These are phyloP conservation scores for Scheffersomyces ergatensis DNA, from an alignment of 805 yeast species.

Conservation along the genomic window DNA sequence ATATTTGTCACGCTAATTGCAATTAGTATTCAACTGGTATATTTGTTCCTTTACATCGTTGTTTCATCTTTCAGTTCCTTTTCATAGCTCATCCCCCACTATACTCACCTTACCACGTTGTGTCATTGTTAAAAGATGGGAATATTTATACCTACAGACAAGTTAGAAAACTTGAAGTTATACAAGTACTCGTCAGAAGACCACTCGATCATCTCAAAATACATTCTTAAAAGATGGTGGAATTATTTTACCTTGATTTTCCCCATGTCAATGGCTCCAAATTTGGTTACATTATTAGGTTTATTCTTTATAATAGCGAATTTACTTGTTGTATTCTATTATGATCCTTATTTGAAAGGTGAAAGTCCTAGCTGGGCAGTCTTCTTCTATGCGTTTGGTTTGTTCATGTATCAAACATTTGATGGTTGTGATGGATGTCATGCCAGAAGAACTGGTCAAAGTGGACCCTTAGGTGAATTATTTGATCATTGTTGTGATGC, in stretches of 20 bases:
- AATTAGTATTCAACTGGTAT: too few species aligned
- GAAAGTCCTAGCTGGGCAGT: slow-evolving; percentile 75
- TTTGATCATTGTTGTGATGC: slow-evolving; percentile 86
- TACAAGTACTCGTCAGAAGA: slow-evolving; percentile 78
- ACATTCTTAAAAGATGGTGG: slow-evolving; percentile 83
- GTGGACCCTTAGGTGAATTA: slow-evolving; percentile 91
- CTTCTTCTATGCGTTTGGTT: slow-evolving; percentile 71
- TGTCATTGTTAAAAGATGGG: too few species aligned
- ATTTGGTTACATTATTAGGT: slow-evolving; percentile 81
- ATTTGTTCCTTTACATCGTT: too few species aligned
- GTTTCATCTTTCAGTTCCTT: too few species aligned
- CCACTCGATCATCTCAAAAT: slow-evolving; percentile 72
- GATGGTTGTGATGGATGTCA: slow-evolving; percentile 97
- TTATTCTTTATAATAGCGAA: slow-evolving; percentile 67
- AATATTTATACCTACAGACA: slow-evolving; percentile 54
- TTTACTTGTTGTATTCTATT: slow-evolving; percentile 61
- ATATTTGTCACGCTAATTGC: too few species aligned
- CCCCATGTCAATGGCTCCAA: slow-evolving; percentile 91
- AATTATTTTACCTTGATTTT: slow-evolving; percentile 64
- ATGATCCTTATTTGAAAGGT: slow-evolving; percentile 64
- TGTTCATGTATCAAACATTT: slow-evolving; percentile 89
- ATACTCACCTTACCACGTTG: too few species aligned
- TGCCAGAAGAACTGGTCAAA: slow-evolving; percentile 92
- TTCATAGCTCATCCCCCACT: too few species aligned
- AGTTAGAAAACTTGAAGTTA: slow-evolving; percentile 50